Evolutionary conservation across 2,329 filamentous ascomycete genomes (phyloP).

Genomic region (Ampelomyces quisqualis): DNA sequence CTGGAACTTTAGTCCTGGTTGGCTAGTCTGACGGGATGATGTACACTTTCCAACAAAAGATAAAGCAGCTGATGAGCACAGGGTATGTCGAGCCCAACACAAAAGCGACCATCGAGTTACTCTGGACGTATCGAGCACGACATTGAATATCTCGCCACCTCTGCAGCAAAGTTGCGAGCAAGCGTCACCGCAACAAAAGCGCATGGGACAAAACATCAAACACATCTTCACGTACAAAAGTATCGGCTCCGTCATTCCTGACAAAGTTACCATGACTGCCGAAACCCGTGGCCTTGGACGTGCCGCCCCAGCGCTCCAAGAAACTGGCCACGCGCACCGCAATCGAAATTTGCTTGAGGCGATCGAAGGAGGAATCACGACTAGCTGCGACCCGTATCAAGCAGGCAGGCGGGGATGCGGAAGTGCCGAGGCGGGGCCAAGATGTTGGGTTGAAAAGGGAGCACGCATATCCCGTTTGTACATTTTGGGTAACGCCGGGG

Average conservation of each 20-base stretch:
- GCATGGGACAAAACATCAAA: constrained; percentile 27
- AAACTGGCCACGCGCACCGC: constrained; percentile 21
- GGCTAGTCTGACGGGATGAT: constrained; percentile 21
- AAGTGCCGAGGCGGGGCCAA: constrained; percentile 24
- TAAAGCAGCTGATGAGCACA: constrained; percentile 23
- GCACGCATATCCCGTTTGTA: constrained; percentile 31
- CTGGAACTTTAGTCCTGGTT: constrained; percentile 27
- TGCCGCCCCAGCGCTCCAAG: constrained; percentile 25
- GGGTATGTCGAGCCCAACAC: constrained; percentile 30
- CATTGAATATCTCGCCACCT: constrained; percentile 30
- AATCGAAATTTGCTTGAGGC: constrained; percentile 29
- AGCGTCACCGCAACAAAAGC: constrained; percentile 24
- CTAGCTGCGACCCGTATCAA: constrained; percentile 24
- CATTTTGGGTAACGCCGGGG: constrained; percentile 25
- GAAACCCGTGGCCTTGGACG: constrained; percentile 24
- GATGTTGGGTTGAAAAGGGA: constrained; percentile 24
- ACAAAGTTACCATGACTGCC: constrained; percentile 25
- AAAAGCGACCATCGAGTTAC: constrained; percentile 21
- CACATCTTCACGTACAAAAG: constrained; percentile 29
- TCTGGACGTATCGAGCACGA: constrained; percentile 21
- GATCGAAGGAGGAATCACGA: constrained; percentile 23
- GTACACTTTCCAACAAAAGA: constrained; percentile 25
- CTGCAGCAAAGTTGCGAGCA: constrained; percentile 23
- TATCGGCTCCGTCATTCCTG: constrained; percentile 30
- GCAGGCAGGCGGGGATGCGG: constrained; percentile 27